Evolutionary conservation across 164 flowering plant species (phyloP), one percentile per base, ranked within the genome.

Genomic region (Berberis thunbergii): DNA sequence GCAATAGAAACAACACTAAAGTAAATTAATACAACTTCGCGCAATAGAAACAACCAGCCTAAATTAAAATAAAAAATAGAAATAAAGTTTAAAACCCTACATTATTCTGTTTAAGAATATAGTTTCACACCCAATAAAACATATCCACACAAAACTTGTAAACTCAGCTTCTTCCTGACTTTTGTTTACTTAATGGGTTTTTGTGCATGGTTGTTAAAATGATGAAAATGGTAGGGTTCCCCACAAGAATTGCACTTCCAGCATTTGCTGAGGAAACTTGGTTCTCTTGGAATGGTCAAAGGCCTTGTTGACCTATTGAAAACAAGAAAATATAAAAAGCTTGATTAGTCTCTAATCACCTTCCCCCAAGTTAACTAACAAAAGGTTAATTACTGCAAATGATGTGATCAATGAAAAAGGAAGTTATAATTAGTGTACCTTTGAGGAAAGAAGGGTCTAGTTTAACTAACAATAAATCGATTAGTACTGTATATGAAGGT

Each of bases 361-460:
- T 53, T 53, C 12, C 3, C 4, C 1, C 6, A 3, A 56, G 8
- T 39, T 3, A 10, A 50, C n/a, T 12, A 12, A 4, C 0, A 56
- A 39, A 38, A 56, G 6, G 1, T 41, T 57, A 8, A 7, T 41
- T 57, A 26, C 26, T 26, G 26, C 26, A 26, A 26, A 26, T 26
- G 26, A 26, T 26, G 26, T 26, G 26, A 26, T 26, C 26, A 26
- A 26, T 52, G 8, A 6, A 9, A 26, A 3, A 52, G 3, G 11
- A 41, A 57, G n/a, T 57, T 41, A 26, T 3, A 26, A 26, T 26
- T 44, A 12, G 1, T 54, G 39, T 72, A 86, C 97, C 97, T 84
- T 67, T 86, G 91, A 41, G 97, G 94, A 61, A 69, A 77, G 74
- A 87, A 90, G 3, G 97, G 97, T 54, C 78, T 82, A 38, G 26